Percentiles rank a stretch among this genome's conserved stretches.
Conservation (phyloP, 371 early-diverging fungal species). For the Mortierella sp. region DNA sequence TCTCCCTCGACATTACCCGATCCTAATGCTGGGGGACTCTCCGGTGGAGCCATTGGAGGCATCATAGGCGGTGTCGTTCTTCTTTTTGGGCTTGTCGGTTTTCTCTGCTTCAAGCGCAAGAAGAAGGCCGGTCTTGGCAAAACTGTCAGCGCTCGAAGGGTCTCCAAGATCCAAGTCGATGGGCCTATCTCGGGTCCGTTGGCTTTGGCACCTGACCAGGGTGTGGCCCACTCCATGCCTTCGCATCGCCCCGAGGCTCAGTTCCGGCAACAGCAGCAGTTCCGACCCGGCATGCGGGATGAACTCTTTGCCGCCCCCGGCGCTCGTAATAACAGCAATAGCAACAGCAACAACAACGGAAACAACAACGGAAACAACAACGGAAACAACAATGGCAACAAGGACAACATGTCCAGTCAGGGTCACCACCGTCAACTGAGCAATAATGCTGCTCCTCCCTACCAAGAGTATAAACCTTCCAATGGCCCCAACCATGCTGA, state of each 20-base stretch:
- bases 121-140: slow-evolving; percentile 39
- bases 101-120: slow-evolving; percentile 54
- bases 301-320: slow-evolving; percentile 43
- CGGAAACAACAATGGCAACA: not conserved
- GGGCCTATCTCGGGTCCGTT: slow-evolving; percentile 43
- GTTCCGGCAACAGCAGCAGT: slow-evolving; percentile 43
- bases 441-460: too few relatives aligned
- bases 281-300: slow-evolving; percentile 43
- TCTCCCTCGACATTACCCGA: not conserved
- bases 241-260: slow-evolving; percentile 37
- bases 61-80: slow-evolving; percentile 55
- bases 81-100: slow-evolving; percentile 53
- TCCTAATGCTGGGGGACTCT: slow-evolving; percentile 43
- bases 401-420: not conserved
- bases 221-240: slow-evolving; percentile 7
- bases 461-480: too few relatives aligned
- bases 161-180: not conserved
- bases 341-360: slow-evolving; percentile 12
- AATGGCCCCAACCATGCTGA: too few relatives aligned
- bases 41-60: slow-evolving; percentile 63
- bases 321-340: slow-evolving; percentile 10
- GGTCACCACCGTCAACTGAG: not conserved
- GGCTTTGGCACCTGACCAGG: too few relatives aligned
- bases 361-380: slow-evolving; percentile 5
- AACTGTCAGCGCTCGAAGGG: not conserved